Evolutionary conservation across 2,329 filamentous ascomycete genomes (phyloP), one percentile per base, ranked within the genome.

Genomic region (Aspergillus uvarum): DNA sequence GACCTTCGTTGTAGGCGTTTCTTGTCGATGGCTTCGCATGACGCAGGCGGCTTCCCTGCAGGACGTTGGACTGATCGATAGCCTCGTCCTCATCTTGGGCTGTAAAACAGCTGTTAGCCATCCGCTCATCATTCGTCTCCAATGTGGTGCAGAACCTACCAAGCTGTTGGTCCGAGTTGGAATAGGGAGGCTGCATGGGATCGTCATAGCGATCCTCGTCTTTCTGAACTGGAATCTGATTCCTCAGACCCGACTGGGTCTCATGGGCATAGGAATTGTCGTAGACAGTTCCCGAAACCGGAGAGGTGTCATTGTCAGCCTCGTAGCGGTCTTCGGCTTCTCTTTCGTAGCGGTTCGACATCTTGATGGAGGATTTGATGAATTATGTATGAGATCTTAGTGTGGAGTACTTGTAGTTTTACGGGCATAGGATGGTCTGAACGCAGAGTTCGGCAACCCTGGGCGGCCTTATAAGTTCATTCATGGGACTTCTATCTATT

Each of bases 241-340:
- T 53, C 22, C 47, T 61, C 24, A 68, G 21, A 12, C 60, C 38
- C 5, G 49, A 16, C 4, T 60, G 53, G 5, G 69, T 65, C 51
- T 72, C 70, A 22, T 61, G 26, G 8, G 60, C 60, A 52, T 73
- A 74, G 1, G 65, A 65, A 57, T 65, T 53, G 31, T 73, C 71
- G n/a, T 52, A 4, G 29, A 56, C 56, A 21, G 58, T 56, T 47
- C 63, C 62, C 4, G 64, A 59, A 35, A 73, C 63, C 3, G 70
- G 68, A 6, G 67, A 65, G n/a, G 61, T 8, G 53, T 73, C 70
- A 51, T 70, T 71, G 54, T 71, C 61, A 7, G 42, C 54, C 63
- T 73, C 70, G 60, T 72, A 73, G 29, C 7, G 44, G 56, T 72
- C 70, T 53, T 74, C 70, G 31, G 66, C 70, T 59, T 67, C 63